These are phyloP conservation scores for Sutorius eximius DNA, from an alignment of 1,284 basidiomycete species.

Conservation along the genomic window DNA sequence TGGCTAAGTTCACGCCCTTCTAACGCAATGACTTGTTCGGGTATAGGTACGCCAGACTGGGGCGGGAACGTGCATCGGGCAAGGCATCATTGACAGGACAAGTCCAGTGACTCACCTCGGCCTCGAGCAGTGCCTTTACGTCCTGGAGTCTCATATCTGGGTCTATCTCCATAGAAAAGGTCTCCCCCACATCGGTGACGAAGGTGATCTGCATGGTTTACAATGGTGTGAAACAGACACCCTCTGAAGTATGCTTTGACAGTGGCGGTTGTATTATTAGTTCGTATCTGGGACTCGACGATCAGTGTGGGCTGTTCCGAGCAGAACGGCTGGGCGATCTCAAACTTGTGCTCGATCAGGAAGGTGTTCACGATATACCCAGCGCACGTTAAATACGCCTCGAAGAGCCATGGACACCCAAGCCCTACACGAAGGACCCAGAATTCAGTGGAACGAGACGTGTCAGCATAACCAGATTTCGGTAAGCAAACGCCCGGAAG, in stretches of 20 bases:
- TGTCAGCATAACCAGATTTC: constrained; percentile 15
- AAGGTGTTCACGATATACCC: constrained; percentile 14
- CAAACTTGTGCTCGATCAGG: constrained; percentile 26
- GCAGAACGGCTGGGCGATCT: not conserved
- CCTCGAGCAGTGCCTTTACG: constrained; percentile 86
- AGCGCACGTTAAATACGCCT: constrained; percentile 15
- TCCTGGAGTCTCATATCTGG: constrained; percentile 86
- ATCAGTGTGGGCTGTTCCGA: constrained; percentile 5
- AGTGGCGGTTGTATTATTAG: not conserved
- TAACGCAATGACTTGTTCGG: constrained; percentile 71
- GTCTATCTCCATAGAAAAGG: constrained; percentile 82
- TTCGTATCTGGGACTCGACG: constrained; percentile 11
- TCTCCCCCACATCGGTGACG: constrained; percentile 72
- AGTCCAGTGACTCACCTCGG: constrained; percentile 61
- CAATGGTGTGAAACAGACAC: not conserved
- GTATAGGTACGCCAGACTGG: constrained; percentile 67
- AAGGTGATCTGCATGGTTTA: constrained; percentile 79
- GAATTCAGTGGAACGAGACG: constrained; percentile 26
- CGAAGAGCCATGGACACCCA: constrained; percentile 17
- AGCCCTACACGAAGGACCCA: constrained; percentile 21
- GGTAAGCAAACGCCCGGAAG: constrained; percentile 9
- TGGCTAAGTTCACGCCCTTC: constrained; percentile 64
- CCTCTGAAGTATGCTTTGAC: not conserved
- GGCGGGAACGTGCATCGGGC: not conserved
- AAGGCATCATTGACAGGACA: not conserved